These are phyloP conservation scores for Sclerotinia sclerotiorum DNA, from an alignment of 2,329 filamentous ascomycete species.

Conservation along the genomic window DNA sequence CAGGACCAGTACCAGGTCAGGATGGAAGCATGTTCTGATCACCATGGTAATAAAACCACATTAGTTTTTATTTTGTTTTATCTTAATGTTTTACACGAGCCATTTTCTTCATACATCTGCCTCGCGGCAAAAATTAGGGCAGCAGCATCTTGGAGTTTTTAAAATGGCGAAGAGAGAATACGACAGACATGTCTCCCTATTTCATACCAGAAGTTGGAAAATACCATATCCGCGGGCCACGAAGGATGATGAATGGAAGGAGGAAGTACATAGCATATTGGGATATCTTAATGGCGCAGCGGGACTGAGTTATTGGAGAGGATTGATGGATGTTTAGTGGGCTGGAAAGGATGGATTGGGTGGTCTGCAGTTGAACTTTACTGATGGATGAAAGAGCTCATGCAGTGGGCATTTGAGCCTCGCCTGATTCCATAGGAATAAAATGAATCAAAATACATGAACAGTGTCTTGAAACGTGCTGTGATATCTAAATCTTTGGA, in stretches of 20 bases:
- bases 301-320: conserved; percentile 32
- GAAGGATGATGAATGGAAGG: background rate
- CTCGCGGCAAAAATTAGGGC: conserved; percentile 32
- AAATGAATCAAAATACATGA: background rate
- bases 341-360: background rate
- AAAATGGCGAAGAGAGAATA: conserved; percentile 2
- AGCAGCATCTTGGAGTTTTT: conserved; percentile 32
- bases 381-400: conserved; percentile 15
- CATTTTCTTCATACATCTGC: conserved; percentile 30
- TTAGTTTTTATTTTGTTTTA: conserved; percentile 26
- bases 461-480: background rate
- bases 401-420: conserved; percentile 21
- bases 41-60: conserved; percentile 24
- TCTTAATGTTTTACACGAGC: conserved; percentile 37
- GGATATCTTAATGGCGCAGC: conserved; percentile 31
- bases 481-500: background rate
- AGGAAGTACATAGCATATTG: conserved; percentile 23
- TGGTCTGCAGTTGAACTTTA: conserved; percentile 1
- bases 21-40: conserved; percentile 40
- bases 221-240: conserved; percentile 7
- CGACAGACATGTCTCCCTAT: conserved; percentile 2
- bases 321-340: conserved; percentile 1
- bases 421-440: background rate
- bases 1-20: background rate
- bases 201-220: conserved; percentile 16